Percentiles rank a stretch among this genome's conserved stretches.
These are phyloP conservation scores for Corylus avellana DNA, from an alignment of 306 rosid species.

Conservation along the genomic window DNA sequence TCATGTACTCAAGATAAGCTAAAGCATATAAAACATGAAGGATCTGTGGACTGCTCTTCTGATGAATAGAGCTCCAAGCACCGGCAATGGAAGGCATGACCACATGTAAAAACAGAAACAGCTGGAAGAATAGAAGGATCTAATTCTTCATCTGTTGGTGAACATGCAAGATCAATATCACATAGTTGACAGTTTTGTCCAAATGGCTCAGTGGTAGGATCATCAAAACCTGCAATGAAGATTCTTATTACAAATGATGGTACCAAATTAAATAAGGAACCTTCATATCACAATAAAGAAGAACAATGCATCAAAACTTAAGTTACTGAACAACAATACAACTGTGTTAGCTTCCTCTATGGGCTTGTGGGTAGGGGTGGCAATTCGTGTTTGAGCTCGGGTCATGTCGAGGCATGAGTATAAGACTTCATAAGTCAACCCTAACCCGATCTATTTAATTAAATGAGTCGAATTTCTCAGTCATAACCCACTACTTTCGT, in stretches of 20 bases:
- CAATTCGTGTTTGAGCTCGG: too few species aligned
- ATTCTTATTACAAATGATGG: background rate
- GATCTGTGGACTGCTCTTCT: background rate
- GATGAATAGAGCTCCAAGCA: conserved; percentile 3
- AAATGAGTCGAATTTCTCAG: too few species aligned
- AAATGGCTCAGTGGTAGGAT: background rate
- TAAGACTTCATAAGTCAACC: too few species aligned
- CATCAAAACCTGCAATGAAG: conserved; percentile 13
- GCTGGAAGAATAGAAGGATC: conserved; percentile 4
- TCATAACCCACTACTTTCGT: too few species aligned
- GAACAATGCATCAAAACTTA: background rate
- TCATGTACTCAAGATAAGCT: background rate
- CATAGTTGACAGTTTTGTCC: conserved; percentile 14
- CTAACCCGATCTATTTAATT: too few species aligned
- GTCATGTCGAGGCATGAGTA: too few species aligned
- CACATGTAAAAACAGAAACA: conserved; percentile 21
- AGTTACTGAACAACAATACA: background rate
- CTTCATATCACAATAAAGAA: background rate
- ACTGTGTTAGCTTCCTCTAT: background rate
- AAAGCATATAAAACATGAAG: conserved; percentile 15
- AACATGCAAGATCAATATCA: conserved; percentile 2
- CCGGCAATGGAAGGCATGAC: conserved; percentile 17
- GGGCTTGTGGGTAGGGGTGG: too few species aligned
- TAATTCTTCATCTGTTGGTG: background rate
- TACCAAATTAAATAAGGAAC: background rate